Percentiles rank a stretch among this genome's conserved stretches.
These are phyloP conservation scores for Metschnikowia kofuensis DNA, from an alignment of 805 yeast species.

Conservation along the genomic window DNA sequence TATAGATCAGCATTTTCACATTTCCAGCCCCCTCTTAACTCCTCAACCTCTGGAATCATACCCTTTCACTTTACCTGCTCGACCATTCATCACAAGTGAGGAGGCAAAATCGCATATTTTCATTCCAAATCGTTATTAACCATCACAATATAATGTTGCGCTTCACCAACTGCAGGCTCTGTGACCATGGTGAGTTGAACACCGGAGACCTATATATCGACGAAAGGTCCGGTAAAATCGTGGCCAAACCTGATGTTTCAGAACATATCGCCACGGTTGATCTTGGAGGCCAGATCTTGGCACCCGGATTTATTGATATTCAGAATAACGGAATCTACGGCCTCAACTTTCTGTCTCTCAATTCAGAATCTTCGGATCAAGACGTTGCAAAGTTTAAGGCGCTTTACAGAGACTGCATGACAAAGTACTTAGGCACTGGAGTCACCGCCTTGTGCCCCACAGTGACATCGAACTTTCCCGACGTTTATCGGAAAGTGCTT, in stretches of 20 bases:
- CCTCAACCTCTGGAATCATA: no score
- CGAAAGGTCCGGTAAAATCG: conserved; percentile 40
- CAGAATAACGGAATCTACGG: conserved; percentile 61
- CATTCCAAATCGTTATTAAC: no score
- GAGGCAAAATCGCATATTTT: no score
- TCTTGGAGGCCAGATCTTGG: conserved; percentile 44
- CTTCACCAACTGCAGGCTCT: conserved; percentile 42
- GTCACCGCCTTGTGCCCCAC: conserved; percentile 58
- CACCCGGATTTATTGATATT: conserved; percentile 57
- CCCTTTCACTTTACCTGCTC: no score
- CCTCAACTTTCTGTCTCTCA: conserved; percentile 45
- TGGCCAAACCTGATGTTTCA: conserved; percentile 19
- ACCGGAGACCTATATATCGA: conserved; percentile 44
- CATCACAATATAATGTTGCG: conserved; percentile 16
- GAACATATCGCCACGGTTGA: conserved; percentile 32
- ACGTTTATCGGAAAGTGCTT: conserved; percentile 46
- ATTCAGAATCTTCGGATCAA: conserved; percentile 26
- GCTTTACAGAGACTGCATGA: conserved; percentile 44
- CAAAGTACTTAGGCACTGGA: conserved; percentile 47
- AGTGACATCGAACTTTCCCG: conserved; percentile 48
- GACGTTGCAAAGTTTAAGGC: conserved; percentile 31
- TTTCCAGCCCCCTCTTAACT: no score
- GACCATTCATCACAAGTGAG: no score
- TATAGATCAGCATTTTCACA: no score
- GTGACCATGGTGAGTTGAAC: conserved; percentile 39